Evolutionary conservation across 805 yeast genomes (phyloP), one percentile per base, ranked within the genome.

Genomic region (Pichia manshurica): DNA sequence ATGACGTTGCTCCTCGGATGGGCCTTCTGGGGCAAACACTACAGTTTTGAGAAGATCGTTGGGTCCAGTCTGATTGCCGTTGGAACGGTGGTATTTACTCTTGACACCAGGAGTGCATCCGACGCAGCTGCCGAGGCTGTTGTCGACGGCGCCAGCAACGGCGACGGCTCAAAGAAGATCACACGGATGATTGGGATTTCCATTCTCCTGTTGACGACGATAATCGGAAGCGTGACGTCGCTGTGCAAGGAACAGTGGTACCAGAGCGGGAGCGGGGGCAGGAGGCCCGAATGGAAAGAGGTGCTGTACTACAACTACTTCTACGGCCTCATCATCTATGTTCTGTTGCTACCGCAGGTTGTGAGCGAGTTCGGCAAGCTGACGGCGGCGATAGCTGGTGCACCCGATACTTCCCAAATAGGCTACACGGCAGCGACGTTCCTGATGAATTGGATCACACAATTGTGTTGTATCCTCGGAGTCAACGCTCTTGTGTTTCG

Each of bases 381-480:
- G 9, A 7, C 10, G 29, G 29, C 29, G 29, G 29, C 29, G 29
- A 10, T 7, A 8, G 29, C 29, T 10, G 29, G 29, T 25, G 29
- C 29, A 25, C 29, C 29, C 29, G 28, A 3, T 2, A 49, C 28
- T 19, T 42, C 28, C 19, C 17, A 7, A 12, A 23, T 6, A 6
- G 36, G 1, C 2, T 32, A 37, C 10, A 53, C 54, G 31, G 51
- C 53, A 53, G 10, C 6, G 7, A 62, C 64, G 53, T 55, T 79
- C 17, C 12, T 64, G 3, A 52, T 69, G 13, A 82, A 81, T 56
- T 71, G 72, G 16, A 15, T 70, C 1, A 77, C 86, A 0, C 87
- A 82, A 61, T 70, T 74, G 53, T 44, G 79, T 3, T 85, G 95
- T 58, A 78, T 82, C 1, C 64, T 76, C 12, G 89, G 91, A 4